Base-by-base conservation (phyloP, 2,329 filamentous ascomycete genomes). In the Lachnellula occidentalis region DNA sequence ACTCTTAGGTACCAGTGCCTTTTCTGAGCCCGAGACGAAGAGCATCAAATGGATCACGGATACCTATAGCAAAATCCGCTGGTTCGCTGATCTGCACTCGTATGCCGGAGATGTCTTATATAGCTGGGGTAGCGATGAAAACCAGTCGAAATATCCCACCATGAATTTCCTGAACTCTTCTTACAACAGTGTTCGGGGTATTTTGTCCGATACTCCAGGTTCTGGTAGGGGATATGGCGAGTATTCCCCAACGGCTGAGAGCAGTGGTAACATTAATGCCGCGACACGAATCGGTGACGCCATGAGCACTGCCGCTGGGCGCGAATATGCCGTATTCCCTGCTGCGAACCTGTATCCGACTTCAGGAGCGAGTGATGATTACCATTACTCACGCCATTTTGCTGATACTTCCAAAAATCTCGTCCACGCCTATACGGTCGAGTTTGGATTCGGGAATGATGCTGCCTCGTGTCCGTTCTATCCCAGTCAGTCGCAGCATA, bases 81-180 rank as follows among this genome's bases (percentile, higher is more conserved):
- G 79, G 79, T 81, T 80, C 65, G 69, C 82, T 56, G 81, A 84
- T 58, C 71, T 83, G 45, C 81, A 84, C 71, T 81, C 79, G 1
- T 77, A 72, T 27, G 71, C 73, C 0, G 78, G 77, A 2, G 70
- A 75, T 34, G 70, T 84, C 17, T 67, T 83, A 14, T 82, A 82
- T 67, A 74, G 71, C 52, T 83, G 80, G 80, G 80, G 80, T 21
- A 76, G 79, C 58, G 79, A 83, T 59, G 72, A 77, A 46, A 70
- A 76, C 54, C 80, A 83, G 67, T 69, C 68, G 50, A 71, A 66
- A 0, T 71, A 73, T 45, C 63, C 73, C 0, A 59, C 59, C 48
- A 77, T 78, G 72, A 82, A 74, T 68, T 81, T 82, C 67, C 64
- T 71, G 24, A 83, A 82, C 71, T 51, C 69, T 2, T 67, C 73